Base-by-base conservation (phyloP, 306 rosid genomes). In the Gastrolobium villosum region DNA sequence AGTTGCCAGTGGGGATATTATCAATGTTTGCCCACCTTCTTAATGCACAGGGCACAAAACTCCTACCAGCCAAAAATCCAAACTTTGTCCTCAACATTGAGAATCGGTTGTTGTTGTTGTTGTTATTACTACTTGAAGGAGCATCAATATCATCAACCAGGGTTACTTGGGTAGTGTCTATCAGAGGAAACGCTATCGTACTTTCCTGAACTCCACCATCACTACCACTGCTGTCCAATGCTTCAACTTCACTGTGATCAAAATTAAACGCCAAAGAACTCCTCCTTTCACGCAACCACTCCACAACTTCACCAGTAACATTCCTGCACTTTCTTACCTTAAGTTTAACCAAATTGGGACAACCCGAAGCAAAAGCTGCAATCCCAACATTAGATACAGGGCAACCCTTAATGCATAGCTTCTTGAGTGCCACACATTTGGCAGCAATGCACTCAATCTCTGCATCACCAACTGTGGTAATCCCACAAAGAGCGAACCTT, bases 261-360 rank as follows among this genome's bases (percentile, higher is more conserved):
- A 92, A 86, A 78, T 87, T 85, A 41, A 90, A 83, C 34, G 63
- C 86, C 88, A 91, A 55, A 5, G 97, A 85, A 43, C 86, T 76
- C 75, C 94, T 87, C 60, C 82, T 83, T 55, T 83, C 86, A 0
- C 85, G 81, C 78, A 94, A 80, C 98, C 92, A 86, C 36, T 86
- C 90, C 1, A 82, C 95, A n/a, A 79, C 83, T 41, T 86, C 91
- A 20, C 85, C 79, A 4, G 86, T 91, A 65, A 94, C 92, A 64
- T 91, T 88, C 46, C 72, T 88, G 70, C 98, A 94, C 79, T 91
- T 91, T 75, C 89, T 94, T 4, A 94, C 92, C 85, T 94, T 94
- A 7, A 94, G 88, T 82, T 94, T 94, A 55, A 91, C 85, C 87
- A 94, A 86, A 86, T 90, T 94, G 31, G 98, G 98, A 54, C 94